Base-by-base conservation (phyloP, 495 filamentous ascomycete genomes). In the Hyaloscypha variabilis region DNA sequence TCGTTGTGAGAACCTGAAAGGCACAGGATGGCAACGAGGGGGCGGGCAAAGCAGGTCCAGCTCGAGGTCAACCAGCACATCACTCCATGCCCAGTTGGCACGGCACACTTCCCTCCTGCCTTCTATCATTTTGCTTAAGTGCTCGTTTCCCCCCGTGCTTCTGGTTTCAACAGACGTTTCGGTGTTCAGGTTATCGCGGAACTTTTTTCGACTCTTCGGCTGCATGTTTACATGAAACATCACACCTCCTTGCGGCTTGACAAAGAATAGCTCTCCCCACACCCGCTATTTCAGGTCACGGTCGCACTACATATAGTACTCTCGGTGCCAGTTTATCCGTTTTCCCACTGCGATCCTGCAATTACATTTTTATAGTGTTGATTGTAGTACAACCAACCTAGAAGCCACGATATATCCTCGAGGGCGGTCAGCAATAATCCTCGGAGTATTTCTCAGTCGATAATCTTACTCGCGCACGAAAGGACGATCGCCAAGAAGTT, bases 231-330 rank as follows among this genome's bases (percentile, higher is more conserved):
- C 21, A 54, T 25, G 51, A 25, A 25, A 29, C 51, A 24, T 52
- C 49, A 21, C 49, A 17, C 49, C 49, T n/a, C 49, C 49, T 52
- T 52, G 49, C 19, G 17, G 17, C 49, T 17, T 52, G 8, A 46
- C 39, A 64, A 23, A 60, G 30, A 17, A 50, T 64, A 30, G 54
- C 25, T 29, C 29, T 29, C 24, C 62, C 23, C 39, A 8, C 29
- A 2, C 13, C 29, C 39, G 46, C n/a, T 51, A 10, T 49, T 57
- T 57, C 14, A 14, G 3, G 30, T 11, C 51, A 52, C 13, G 30
- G 8, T 56, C 21, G 21, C 30, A 56, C 49, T 39, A 64, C 62
- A 39, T 36, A 42, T 36, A 42, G 25, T 39, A 64, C 31, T 62
- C 52, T 25, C 52, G 11, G 17, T 46, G 31, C 39, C 29, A 54